Conservation (phyloP, 495 filamentous ascomycete genomes). For the Xylaria sp. region DNA sequence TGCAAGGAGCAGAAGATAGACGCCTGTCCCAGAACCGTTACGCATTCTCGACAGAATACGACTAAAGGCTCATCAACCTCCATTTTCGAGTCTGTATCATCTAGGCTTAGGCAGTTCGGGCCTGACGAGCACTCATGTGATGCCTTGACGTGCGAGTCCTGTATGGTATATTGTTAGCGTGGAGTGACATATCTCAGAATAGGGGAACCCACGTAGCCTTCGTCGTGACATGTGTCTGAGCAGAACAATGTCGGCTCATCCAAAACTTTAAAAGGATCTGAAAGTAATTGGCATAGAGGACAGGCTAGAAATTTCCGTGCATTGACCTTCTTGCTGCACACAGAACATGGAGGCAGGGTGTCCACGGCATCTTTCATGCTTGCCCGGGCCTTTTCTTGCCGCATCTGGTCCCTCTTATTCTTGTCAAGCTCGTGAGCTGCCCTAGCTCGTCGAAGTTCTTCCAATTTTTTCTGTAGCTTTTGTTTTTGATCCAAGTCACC, state of each 20-base stretch:
- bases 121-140: slow-evolving; percentile 39
- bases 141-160: slow-evolving; percentile 34
- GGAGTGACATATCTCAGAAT: background rate
- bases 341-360: slow-evolving; percentile 46
- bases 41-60: slow-evolving; percentile 52
- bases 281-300: slow-evolving; percentile 49
- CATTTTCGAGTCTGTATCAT: slow-evolving; percentile 34
- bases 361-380: slow-evolving; percentile 38
- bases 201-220: slow-evolving; percentile 48
- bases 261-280: slow-evolving; percentile 35
- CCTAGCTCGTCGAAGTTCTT: slow-evolving; percentile 51
- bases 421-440: slow-evolving; percentile 52
- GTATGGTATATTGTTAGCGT: slow-evolving; percentile 18
- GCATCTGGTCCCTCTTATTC: slow-evolving; percentile 42
- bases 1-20: slow-evolving; percentile 49
- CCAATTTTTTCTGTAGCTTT: slow-evolving; percentile 44
- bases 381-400: slow-evolving; percentile 41
- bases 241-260: slow-evolving; percentile 49
- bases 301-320: slow-evolving; percentile 45
- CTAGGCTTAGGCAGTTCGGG: slow-evolving; percentile 32
- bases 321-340: slow-evolving; percentile 42
- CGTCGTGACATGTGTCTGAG: slow-evolving; percentile 48
- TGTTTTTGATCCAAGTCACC: slow-evolving; percentile 45
- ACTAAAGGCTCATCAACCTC: slow-evolving; percentile 29
- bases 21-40: slow-evolving; percentile 39